phyloP scores from a whole-genome alignment of 108 stramenopile species.

The Nitzschia sp. region DNA sequence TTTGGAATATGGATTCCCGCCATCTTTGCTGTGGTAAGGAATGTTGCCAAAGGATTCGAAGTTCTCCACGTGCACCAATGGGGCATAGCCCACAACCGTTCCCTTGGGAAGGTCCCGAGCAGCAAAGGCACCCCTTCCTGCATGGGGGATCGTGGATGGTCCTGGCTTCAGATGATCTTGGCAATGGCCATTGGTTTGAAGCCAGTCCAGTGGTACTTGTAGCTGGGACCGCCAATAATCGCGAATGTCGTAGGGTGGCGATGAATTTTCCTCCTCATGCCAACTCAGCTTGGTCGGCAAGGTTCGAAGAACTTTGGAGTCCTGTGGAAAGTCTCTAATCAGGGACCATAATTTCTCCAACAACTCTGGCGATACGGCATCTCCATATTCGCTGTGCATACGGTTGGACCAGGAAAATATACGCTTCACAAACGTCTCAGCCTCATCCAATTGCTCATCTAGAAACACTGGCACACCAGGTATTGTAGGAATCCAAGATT shows the following conservation, averaged over 20 bases:
- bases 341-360: conserved; percentile 41
- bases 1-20: conserved; percentile 1
- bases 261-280: not conserved
- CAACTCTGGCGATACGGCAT: conserved; percentile 21
- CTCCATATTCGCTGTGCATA: conserved; percentile 9
- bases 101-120: conserved; percentile 67
- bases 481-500: conserved; percentile 56
- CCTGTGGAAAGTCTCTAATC: conserved; percentile 39
- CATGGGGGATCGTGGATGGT: conserved; percentile 63
- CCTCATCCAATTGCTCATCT: conserved; percentile 38
- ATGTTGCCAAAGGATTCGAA: conserved; percentile 29
- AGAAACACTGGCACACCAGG: conserved; percentile 42
- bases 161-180: conserved; percentile 74
- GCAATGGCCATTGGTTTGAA: conserved; percentile 70
- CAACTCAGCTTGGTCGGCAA: conserved; percentile 31
- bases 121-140: conserved; percentile 84
- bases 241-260: not conserved
- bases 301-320: conserved; percentile 19
- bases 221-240: conserved; percentile 23
- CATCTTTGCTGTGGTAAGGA: conserved; percentile 3
- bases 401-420: conserved; percentile 31
- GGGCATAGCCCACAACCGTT: conserved; percentile 75
- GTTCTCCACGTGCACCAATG: conserved; percentile 50
- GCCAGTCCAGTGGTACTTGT: conserved; percentile 49
- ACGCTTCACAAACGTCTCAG: conserved; percentile 40